A percentile compares a stretch with the other conserved stretches of the same genome.
phyloP scores from a whole-genome alignment of 148 eudicot genomes.

The Rheum nobile region DNA sequence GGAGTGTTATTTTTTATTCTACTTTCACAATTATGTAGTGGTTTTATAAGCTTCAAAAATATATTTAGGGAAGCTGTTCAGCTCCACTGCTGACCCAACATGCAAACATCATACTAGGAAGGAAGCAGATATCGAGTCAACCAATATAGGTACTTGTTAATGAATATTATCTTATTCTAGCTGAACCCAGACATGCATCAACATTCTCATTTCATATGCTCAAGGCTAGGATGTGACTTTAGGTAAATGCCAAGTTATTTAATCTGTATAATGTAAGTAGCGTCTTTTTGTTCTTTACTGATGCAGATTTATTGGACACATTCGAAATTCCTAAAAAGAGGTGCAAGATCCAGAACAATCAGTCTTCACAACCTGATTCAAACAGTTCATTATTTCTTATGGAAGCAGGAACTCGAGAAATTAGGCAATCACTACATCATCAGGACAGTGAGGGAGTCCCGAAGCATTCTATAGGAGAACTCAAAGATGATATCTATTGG shows the following conservation, averaged over 20 bases:
- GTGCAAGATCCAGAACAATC: slow-evolving; percentile 22
- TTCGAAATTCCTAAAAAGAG: slow-evolving; percentile 33
- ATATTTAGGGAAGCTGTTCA: slow-evolving; percentile 16
- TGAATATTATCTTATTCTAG: neutral
- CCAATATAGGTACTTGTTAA: slow-evolving; percentile 27
- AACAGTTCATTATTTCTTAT: slow-evolving; percentile 9
- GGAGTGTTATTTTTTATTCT: neutral
- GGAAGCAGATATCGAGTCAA: slow-evolving; percentile 17
- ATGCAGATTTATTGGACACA: slow-evolving; percentile 31
- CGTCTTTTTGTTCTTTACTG: neutral
- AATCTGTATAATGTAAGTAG: neutral
- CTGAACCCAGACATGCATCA: neutral
- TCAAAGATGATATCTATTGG: slow-evolving; percentile 2
- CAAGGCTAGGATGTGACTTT: neutral
- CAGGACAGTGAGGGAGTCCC: slow-evolving; percentile 1
- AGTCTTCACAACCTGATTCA: slow-evolving; percentile 1
- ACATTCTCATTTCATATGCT: neutral
- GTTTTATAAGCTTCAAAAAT: neutral
- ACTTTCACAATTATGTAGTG: neutral
- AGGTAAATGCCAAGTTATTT: neutral
- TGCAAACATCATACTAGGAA: slow-evolving; percentile 12
- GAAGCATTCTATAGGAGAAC: slow-evolving; percentile 3
- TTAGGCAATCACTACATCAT: slow-evolving; percentile 11
- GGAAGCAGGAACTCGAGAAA: slow-evolving; percentile 25
- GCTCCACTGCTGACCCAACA: slow-evolving; percentile 15